A percentile compares a stretch with the other conserved stretches of the same genome.
These are phyloP conservation scores for Citrus unshiu DNA, from an alignment of 345 rosid genomes.

Conservation along the genomic window DNA sequence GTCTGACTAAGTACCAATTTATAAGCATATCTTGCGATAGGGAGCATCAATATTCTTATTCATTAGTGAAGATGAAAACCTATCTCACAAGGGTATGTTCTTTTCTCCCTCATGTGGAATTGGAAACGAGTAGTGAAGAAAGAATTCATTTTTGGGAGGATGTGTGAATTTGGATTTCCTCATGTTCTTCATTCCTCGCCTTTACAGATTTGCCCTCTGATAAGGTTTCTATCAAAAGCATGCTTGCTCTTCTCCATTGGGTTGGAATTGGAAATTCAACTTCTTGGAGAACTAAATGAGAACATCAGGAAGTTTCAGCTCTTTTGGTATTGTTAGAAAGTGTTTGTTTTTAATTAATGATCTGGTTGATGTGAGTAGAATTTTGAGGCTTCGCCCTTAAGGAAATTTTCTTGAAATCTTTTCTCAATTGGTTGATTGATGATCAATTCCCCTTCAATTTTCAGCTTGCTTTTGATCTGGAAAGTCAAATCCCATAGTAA, in stretches of 20 bases:
- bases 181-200: background rate
- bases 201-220: background rate
- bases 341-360: background rate
- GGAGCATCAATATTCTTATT: background rate
- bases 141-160: background rate
- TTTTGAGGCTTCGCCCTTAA: background rate
- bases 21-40: background rate
- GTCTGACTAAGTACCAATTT: background rate
- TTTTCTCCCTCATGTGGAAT: background rate
- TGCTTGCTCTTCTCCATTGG: background rate
- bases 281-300: background rate
- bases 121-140: background rate
- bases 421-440: background rate
- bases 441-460: background rate
- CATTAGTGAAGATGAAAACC: background rate
- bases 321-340: background rate
- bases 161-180: background rate
- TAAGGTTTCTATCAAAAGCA: background rate
- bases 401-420: background rate
- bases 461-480: background rate
- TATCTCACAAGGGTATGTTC: background rate
- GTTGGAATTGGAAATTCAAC: background rate
- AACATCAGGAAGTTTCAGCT: background rate
- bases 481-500: background rate
- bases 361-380: background rate